Percentiles rank a stretch among this genome's conserved stretches.
phyloP scores from a whole-genome alignment of 441 rosid species.

The Kokia cookei region DNA sequence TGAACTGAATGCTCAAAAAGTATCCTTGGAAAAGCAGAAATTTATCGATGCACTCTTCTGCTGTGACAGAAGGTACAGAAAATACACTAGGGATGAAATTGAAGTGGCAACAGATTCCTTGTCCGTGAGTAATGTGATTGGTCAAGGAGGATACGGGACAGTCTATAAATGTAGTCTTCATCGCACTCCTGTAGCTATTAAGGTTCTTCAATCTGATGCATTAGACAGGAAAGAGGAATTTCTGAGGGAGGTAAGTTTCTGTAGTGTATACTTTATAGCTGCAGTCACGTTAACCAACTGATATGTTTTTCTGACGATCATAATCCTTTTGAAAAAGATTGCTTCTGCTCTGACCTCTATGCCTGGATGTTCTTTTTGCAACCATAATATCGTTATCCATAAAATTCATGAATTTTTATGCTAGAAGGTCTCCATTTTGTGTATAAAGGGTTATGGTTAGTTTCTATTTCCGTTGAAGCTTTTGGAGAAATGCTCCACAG shows the following conservation, averaged over 20 bases:
- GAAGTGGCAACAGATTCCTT: conserved; percentile 59
- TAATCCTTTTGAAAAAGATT: background rate
- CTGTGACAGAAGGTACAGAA: conserved; percentile 63
- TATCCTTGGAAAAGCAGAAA: conserved; percentile 62
- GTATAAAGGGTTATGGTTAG: background rate
- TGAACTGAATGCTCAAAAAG: conserved; percentile 55
- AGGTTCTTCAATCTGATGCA: conserved; percentile 59
- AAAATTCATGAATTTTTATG: background rate
- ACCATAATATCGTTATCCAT: background rate
- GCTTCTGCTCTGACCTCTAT: background rate
- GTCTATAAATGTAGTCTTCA: conserved; percentile 81
- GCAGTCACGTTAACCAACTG: background rate
- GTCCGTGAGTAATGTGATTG: conserved; percentile 57
- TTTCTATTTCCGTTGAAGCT: background rate
- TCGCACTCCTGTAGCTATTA: conserved; percentile 80
- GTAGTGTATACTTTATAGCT: background rate
- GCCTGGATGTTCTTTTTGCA: background rate
- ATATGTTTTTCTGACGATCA: background rate
- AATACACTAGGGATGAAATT: conserved; percentile 55
- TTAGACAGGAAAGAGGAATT: conserved; percentile 63
- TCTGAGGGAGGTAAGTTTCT: conserved; percentile 61
- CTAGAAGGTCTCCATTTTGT: background rate
- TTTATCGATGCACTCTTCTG: conserved; percentile 52
- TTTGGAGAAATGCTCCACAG: background rate
- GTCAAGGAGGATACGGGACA: conserved; percentile 82